These are phyloP conservation scores for Hymenotorrendiella dingleyae DNA, from an alignment of 2,329 filamentous ascomycete species.

Conservation along the genomic window DNA sequence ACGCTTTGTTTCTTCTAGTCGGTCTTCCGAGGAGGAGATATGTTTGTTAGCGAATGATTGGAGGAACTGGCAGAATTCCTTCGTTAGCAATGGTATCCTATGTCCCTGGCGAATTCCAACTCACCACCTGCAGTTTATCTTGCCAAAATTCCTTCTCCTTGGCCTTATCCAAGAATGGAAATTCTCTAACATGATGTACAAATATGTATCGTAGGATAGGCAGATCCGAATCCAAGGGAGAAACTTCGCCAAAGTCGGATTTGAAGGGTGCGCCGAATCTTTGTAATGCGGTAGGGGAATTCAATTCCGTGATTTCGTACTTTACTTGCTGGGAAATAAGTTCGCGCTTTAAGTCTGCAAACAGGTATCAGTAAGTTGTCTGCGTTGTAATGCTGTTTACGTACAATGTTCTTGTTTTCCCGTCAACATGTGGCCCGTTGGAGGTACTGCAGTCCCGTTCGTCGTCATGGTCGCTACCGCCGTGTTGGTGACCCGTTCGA, in stretches of 20 bases:
- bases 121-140: conserved; percentile 87
- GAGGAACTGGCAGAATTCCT: conserved; percentile 63
- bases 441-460: conserved; percentile 13
- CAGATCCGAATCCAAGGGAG: conserved; percentile 87
- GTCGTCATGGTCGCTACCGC: conserved; percentile 14
- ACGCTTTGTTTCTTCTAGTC: conserved; percentile 92
- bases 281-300: conserved; percentile 88
- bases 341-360: conserved; percentile 85
- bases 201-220: conserved; percentile 95
- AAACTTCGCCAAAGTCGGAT: conserved; percentile 86
- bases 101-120: conserved; percentile 32
- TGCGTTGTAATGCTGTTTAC: conserved; percentile 31
- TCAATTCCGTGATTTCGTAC: conserved; percentile 86
- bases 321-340: conserved; percentile 85
- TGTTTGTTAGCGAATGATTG: conserved; percentile 96
- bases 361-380: conserved; percentile 10
- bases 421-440: conserved; percentile 48
- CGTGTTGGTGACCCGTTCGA: too few relatives aligned
- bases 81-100: neutral
- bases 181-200: conserved; percentile 95
- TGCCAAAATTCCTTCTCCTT: conserved; percentile 99
- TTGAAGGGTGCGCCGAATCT: conserved; percentile 94
- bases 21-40: conserved; percentile 94
- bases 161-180: conserved; percentile 94
- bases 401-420: conserved; percentile 97